Evolutionary conservation across 2,329 filamentous ascomycete species (phyloP), one percentile per base, ranked within the genome.

Genomic region (Scytalidium sp.): DNA sequence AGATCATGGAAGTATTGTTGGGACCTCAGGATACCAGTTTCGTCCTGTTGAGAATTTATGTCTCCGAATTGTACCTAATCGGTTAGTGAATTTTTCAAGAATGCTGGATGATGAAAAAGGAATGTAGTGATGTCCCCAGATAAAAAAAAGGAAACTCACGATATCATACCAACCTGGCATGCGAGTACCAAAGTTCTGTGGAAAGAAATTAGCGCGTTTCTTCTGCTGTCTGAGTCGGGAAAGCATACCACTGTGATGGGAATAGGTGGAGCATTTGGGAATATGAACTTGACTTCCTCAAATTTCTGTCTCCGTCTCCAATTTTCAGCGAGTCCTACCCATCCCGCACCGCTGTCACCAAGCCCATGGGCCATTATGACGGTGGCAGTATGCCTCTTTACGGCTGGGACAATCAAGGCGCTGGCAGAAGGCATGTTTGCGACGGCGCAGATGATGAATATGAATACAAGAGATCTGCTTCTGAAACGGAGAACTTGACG

Each of bases 291-390:
- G 67, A 96, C 89, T 70, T 97, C 88, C 50, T 91, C 83, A 56
- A 97, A 90, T 64, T 86, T 85, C 67, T 84, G 81, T 46, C 88
- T 81, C 27, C 85, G 79, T 49, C 90, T 84, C 87, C 88, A 97
- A 70, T 93, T 90, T 74, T 96, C 86, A 25, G 94, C 90, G 19
- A 94, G 81, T 50, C 83, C 84, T 41, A 87, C 80, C 92, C 89
- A 93, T 59, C 88, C 88, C 58, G 81, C 75, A 41, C 87, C 88
- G 23, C 78, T 87, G 67, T 97, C 94, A 55, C 94, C 94, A 36
- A 99, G 76, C 13, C 94, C 94, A 68, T 99, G 94, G 46, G 89
- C 80, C 70, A 97, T 91, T 63, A 99, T 97, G 62, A 97, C 87
- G 3, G 93, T 97, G 20, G 91, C 91, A 32, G 94, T 97, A 72